Base-by-base conservation (phyloP, 108 stramenopile species). In the Schizochytrium sp. region DNA sequence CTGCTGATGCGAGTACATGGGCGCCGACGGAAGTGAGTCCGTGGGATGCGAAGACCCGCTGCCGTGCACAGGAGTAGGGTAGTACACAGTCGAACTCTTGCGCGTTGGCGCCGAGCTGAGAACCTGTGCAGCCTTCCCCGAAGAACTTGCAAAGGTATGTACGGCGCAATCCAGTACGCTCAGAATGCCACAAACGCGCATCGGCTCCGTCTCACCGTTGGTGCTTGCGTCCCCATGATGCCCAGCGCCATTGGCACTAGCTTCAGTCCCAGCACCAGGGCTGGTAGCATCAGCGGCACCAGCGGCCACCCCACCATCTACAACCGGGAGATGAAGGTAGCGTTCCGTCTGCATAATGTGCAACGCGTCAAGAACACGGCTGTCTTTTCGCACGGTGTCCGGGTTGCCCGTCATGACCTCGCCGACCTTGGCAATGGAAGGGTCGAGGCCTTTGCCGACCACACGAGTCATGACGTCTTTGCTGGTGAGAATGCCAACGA, bases 381-480 rank as follows among this genome's bases (percentile, higher is more conserved):
- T 45, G 19, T 90, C 89, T 14, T 16, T 8, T 28, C 23, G 34
- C 8, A 90, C 51, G 16, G 72, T 88, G 87, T 90, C 89, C 4
- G 89, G 89, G 53, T 87, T 60, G 19, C 18, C 23, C 6, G 89
- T 90, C 89, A 90, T 90, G 55, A 87, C 58, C 6, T 57, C 72
- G 19, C 45, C 60, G 59, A 90, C 87, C 34, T 57, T 57, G n/a
- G 60, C 23, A 29, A 14, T 87, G 23, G 6, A 5, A 4, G 89
- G 44, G 55, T 89, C 89, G 44, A 89, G 72, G 34, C 18, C 57
- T 23, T 57, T 89, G 48, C 60, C 89, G 45, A 90, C 58, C 16
- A 90, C 87, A 21, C 89, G 87, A n/a, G 8, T 48, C 87, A 90
- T 48, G 29, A 90, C 60, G 44, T 90, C 89, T 72, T 90, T 90